A percentile compares a stretch with the other conserved stretches of the same genome.
These are phyloP conservation scores for Conticribra guillardii DNA, from an alignment of 108 stramenopile species.

Conservation along the genomic window DNA sequence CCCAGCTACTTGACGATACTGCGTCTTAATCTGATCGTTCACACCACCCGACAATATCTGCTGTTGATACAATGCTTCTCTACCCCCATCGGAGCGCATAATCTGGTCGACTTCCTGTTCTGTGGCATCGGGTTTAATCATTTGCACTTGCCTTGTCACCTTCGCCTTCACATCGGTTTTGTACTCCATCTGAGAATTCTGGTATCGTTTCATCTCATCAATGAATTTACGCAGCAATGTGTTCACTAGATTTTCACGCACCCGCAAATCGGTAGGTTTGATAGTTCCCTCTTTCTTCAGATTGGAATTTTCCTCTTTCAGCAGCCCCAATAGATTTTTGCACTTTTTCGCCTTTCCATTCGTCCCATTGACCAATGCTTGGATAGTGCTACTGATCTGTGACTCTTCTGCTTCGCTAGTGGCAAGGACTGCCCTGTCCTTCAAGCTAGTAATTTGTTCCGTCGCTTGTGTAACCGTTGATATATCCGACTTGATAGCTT, in stretches of 20 bases:
- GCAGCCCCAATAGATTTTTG: conserved; percentile 75
- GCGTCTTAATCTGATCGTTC: conserved; percentile 89
- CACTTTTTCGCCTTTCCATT: conserved; percentile 84
- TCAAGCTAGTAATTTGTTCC: conserved; percentile 67
- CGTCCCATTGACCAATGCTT: conserved; percentile 71
- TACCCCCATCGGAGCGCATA: conserved; percentile 90
- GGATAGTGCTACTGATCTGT: conserved; percentile 65
- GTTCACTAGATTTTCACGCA: conserved; percentile 91
- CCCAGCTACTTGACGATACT: conserved; percentile 91
- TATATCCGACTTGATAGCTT: conserved; percentile 81
- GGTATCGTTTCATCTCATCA: conserved; percentile 97
- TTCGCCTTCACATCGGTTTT: conserved; percentile 96
- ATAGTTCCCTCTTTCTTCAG: conserved; percentile 60
- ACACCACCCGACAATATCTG: conserved; percentile 87
- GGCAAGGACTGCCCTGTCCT: conserved; percentile 79
- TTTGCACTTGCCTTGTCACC: conserved; percentile 93
- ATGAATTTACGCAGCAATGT: conserved; percentile 97
- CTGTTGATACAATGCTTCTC: conserved; percentile 83
- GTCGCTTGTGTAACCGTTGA: conserved; percentile 73
- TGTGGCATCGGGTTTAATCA: conserved; percentile 96
- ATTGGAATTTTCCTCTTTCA: conserved; percentile 87
- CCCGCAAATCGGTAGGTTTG: conserved; percentile 72
- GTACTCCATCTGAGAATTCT: conserved; percentile 94
- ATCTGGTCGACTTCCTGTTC: conserved; percentile 96
- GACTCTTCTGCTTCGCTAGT: conserved; percentile 82